phyloP scores from a whole-genome alignment of 495 filamentous ascomycete genomes.

The Daldinia bambusicola region DNA sequence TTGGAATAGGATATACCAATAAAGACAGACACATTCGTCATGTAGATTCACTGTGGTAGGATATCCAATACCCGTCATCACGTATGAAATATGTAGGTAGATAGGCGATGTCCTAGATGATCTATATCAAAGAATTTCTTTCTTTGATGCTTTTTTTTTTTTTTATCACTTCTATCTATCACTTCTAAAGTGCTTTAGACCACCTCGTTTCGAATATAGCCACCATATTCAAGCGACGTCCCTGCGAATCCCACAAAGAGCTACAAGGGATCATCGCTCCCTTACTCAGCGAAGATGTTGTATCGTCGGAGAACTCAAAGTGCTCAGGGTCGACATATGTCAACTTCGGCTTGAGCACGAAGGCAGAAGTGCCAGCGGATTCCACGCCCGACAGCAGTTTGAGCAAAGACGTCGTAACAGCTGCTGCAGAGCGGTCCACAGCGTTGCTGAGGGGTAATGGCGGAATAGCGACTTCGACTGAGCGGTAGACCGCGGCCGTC shows the following conservation, averaged over 20 bases:
- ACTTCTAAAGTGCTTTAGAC: background rate
- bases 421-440: constrained; percentile 1
- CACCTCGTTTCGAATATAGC: constrained; percentile 43
- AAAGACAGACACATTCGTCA: background rate
- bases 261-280: constrained; percentile 44
- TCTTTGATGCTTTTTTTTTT: background rate
- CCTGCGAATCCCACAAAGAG: constrained; percentile 46
- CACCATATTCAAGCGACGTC: constrained; percentile 38
- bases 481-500: constrained; percentile 21
- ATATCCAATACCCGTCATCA: background rate
- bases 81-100: too few species aligned
- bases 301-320: constrained; percentile 5
- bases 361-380: background rate
- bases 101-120: background rate
- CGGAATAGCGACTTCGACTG: background rate
- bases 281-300: constrained; percentile 5
- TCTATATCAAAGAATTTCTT: background rate
- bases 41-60: background rate
- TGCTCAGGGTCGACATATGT: constrained; percentile 30
- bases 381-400: background rate
- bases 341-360: constrained; percentile 32
- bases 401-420: constrained; percentile 14
- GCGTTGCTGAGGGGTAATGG: background rate
- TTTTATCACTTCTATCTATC: background rate
- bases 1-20: background rate